phyloP scores from a whole-genome alignment of 306 rosid species.

The Heteromeles arbutifolia region DNA sequence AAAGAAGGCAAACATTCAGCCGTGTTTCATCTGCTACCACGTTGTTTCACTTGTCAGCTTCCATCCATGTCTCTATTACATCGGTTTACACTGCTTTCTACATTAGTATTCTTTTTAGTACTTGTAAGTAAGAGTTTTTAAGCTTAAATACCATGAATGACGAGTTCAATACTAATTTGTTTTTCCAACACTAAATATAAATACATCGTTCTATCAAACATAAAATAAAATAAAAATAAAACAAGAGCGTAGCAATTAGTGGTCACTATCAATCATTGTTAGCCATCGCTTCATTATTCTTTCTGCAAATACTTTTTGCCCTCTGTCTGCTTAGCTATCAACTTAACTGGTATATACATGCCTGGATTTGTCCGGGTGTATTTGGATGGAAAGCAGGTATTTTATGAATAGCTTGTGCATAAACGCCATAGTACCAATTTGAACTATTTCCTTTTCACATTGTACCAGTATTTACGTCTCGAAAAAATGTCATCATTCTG shows the following conservation, averaged over 20 bases:
- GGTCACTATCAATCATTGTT: neutral
- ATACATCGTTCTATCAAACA: no score
- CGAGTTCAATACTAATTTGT: no score
- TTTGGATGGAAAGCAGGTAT: neutral
- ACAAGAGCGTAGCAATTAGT: neutral
- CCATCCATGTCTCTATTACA: neutral
- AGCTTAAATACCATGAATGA: no score
- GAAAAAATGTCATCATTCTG: neutral
- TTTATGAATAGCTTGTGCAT: neutral
- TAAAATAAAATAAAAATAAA: no score
- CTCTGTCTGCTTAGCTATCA: neutral
- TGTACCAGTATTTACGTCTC: neutral
- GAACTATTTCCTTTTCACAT: neutral
- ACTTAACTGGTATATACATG: neutral
- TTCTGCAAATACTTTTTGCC: neutral
- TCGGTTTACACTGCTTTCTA: no score
- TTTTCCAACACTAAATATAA: no score
- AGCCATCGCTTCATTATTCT: neutral
- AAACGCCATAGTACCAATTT: neutral
- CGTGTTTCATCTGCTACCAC: neutral
- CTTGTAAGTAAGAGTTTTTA: no score
- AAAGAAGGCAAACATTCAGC: constrained; percentile 1
- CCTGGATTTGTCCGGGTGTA: neutral
- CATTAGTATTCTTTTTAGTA: no score
- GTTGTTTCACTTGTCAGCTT: neutral